These are phyloP conservation scores for Mycena belliarum DNA, from an alignment of 768 basidiomycete species.

Conservation along the genomic window DNA sequence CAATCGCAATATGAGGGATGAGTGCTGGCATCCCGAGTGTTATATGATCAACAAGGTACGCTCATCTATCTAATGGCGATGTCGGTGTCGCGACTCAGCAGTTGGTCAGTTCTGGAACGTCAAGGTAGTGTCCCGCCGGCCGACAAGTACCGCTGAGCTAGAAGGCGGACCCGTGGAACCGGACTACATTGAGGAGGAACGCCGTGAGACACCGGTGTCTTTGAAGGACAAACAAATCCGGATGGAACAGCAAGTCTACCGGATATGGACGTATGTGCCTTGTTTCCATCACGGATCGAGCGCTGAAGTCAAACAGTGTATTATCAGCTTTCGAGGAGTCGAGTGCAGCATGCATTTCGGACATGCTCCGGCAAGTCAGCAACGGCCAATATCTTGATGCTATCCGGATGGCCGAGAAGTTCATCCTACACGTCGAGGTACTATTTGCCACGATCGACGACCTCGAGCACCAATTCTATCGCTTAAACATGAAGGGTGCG, in stretches of 20 bases:
- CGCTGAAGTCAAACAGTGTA: constrained; percentile 51
- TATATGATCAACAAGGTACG: constrained; percentile 99
- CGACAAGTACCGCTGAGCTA: constrained; percentile 57
- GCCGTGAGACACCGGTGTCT: constrained; percentile 70
- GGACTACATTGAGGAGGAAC: constrained; percentile 76
- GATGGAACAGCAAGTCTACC: constrained; percentile 98
- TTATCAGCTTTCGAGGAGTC: constrained; percentile 98
- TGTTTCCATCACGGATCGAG: constrained; percentile 3
- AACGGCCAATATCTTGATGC: constrained; percentile 95
- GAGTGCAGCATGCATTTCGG: constrained; percentile 98
- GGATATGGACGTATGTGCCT: constrained; percentile 93
- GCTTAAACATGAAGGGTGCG: constrained; percentile 83
- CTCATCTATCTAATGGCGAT: not conserved
- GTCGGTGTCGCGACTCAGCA: not conserved
- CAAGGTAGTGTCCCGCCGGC: constrained; percentile 79
- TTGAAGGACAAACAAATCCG: constrained; percentile 87
- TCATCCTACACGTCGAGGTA: constrained; percentile 97
- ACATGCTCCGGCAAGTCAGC: constrained; percentile 98
- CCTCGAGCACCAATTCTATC: constrained; percentile 84
- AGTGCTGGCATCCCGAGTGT: constrained; percentile 99
- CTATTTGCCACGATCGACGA: constrained; percentile 97
- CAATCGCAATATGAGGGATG: constrained; percentile 95
- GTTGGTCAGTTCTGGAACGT: constrained; percentile 93
- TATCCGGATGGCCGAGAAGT: constrained; percentile 97
- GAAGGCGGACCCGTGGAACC: constrained; percentile 55